These are phyloP conservation scores for Leccinum colubrinum DNA, from an alignment of 1,284 basidiomycete species.

Conservation along the genomic window DNA sequence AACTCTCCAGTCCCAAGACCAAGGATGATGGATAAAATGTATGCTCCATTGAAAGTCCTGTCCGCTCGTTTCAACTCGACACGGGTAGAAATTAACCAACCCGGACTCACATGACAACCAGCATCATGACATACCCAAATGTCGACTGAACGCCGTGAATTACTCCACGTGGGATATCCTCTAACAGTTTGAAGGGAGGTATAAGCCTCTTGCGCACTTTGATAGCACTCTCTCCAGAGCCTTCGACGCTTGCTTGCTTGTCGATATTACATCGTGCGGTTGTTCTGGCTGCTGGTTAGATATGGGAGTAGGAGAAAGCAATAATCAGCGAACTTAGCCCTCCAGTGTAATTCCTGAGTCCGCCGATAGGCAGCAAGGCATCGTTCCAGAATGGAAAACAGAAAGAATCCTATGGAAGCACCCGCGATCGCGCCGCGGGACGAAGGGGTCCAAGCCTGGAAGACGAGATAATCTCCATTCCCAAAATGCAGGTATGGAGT, in stretches of 20 bases:
- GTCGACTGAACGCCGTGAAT: slow-evolving; percentile 56
- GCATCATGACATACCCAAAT: slow-evolving; percentile 62
- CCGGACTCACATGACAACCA: slow-evolving; percentile 64
- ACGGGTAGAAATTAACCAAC: not conserved
- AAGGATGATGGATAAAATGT: slow-evolving; percentile 59
- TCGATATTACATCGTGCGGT: not conserved
- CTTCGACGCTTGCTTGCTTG: slow-evolving; percentile 2
- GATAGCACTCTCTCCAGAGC: not conserved
- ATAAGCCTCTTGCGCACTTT: slow-evolving; percentile 30
- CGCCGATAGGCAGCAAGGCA: slow-evolving; percentile 58
- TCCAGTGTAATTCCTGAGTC: slow-evolving; percentile 57
- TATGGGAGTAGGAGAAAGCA: not conserved
- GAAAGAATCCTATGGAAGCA: slow-evolving; percentile 67
- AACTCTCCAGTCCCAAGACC: slow-evolving; percentile 67
- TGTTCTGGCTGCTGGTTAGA: slow-evolving; percentile 13
- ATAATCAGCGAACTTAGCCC: slow-evolving; percentile 44
- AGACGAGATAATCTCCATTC: slow-evolving; percentile 61
- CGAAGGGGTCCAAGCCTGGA: slow-evolving; percentile 65
- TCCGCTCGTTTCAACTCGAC: slow-evolving; percentile 6
- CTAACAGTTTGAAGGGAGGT: slow-evolving; percentile 56
- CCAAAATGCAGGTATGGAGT: slow-evolving; percentile 66
- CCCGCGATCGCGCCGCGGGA: slow-evolving; percentile 69
- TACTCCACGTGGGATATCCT: slow-evolving; percentile 63
- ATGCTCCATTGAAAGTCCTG: slow-evolving; percentile 76
- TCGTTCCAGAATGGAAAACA: slow-evolving; percentile 68